Conservation (phyloP, 176 grass and related monocot species). For the Panicum miliaceum region DNA sequence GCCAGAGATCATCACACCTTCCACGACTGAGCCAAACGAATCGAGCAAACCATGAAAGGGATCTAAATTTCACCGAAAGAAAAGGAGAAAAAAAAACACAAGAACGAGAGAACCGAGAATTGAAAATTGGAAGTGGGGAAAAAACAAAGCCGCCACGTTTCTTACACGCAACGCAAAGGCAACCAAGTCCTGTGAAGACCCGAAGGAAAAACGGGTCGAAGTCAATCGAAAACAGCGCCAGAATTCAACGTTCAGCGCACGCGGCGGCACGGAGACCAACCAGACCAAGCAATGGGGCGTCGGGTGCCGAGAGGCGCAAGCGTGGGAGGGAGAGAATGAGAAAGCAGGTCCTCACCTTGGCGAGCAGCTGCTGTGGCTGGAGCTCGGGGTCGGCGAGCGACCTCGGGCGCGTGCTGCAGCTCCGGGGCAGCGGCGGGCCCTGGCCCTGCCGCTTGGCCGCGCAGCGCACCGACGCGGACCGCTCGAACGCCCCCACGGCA, state of each 20-base stretch:
- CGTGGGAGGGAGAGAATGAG: not conserved
- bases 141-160: not conserved
- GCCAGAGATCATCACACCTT: not conserved
- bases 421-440: constrained; percentile 70
- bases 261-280: constrained; percentile 21
- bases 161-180: constrained; percentile 3
- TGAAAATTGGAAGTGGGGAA: not conserved
- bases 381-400: constrained; percentile 77
- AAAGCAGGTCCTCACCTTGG: constrained; percentile 58
- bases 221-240: constrained; percentile 13
- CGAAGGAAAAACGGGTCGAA: not conserved
- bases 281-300: constrained; percentile 37
- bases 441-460: constrained; percentile 57
- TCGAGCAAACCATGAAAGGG: not conserved
- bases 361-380: constrained; percentile 77
- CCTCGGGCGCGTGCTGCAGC: constrained; percentile 84
- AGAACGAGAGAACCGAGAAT: not conserved
- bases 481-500: constrained; percentile 57
- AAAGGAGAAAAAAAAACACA: not conserved
- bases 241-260: constrained; percentile 32
- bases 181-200: not conserved
- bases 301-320: not conserved
- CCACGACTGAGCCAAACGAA: not conserved
- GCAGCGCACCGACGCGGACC: constrained; percentile 77
- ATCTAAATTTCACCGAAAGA: not conserved